Percentiles rank a stretch among this genome's conserved stretches.
Conservation (phyloP, 106 monocot genomes). For the Triglochin maritima region DNA sequence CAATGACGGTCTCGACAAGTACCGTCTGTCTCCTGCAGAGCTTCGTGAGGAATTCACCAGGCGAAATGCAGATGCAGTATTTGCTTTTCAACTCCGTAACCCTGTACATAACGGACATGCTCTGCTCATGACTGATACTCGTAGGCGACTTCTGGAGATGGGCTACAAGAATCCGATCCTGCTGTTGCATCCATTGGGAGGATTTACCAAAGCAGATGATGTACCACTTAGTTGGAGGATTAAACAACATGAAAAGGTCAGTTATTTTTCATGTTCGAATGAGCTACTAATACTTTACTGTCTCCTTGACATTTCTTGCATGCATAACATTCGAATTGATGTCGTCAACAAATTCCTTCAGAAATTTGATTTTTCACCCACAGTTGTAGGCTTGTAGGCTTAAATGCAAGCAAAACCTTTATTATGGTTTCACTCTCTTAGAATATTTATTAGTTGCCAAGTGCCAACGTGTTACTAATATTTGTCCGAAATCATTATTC, state of each 20-base stretch:
- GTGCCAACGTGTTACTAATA: too few species aligned
- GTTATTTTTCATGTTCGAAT: neutral
- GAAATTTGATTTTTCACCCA: too few species aligned
- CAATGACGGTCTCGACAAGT: conserved; percentile 81
- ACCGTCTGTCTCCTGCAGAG: conserved; percentile 74
- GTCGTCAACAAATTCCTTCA: neutral
- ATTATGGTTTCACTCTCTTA: too few species aligned
- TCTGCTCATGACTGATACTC: conserved; percentile 85
- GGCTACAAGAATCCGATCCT: conserved; percentile 82
- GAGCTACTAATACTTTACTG: neutral
- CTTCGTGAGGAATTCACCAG: conserved; percentile 68
- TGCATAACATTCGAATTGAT: neutral
- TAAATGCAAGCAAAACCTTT: too few species aligned
- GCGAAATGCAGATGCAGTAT: conserved; percentile 90
- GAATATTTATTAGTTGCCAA: too few species aligned
- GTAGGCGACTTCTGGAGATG: conserved; percentile 71
- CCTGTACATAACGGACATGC: conserved; percentile 98
- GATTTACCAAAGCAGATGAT: conserved; percentile 93
- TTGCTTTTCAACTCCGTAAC: conserved; percentile 94
- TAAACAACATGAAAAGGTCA: conserved; percentile 94
- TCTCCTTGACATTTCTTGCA: neutral
- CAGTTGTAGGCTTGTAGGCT: too few species aligned
- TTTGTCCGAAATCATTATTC: too few species aligned
- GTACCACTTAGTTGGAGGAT: conserved; percentile 92
- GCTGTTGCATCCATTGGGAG: conserved; percentile 82